These are phyloP conservation scores for Penicillium roqueforti DNA, from an alignment of 495 filamentous ascomycete genomes.

Conservation along the genomic window DNA sequence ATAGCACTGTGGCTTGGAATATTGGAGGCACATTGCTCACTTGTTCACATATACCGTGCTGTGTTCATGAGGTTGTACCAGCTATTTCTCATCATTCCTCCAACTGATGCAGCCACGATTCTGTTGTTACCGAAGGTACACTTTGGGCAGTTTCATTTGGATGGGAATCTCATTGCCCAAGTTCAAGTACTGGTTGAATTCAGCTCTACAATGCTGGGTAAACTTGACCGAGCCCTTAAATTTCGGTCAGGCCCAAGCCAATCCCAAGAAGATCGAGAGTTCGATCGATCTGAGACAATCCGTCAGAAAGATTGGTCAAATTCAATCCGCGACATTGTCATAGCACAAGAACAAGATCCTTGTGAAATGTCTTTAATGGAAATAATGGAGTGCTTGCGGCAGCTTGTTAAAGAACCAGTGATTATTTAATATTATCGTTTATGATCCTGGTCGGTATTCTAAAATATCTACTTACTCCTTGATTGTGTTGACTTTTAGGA, in stretches of 20 bases:
- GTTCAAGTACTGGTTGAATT: conserved; percentile 16
- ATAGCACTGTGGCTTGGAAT: conserved; percentile 13
- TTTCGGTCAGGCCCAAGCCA: neutral
- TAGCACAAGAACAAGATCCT: conserved; percentile 11
- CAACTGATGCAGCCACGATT: conserved; percentile 9
- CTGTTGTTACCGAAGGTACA: conserved; percentile 12
- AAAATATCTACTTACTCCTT: neutral
- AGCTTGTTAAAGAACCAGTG: conserved; percentile 11
- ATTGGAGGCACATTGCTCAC: conserved; percentile 16
- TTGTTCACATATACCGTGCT: conserved; percentile 15
- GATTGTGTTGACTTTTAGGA: neutral
- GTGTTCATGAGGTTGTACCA: conserved; percentile 22
- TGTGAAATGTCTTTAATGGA: conserved; percentile 15
- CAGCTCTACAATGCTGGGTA: conserved; percentile 13
- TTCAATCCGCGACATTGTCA: conserved; percentile 13
- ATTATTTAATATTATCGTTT: neutral
- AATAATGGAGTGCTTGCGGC: conserved; percentile 15
- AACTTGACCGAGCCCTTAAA: conserved; percentile 14
- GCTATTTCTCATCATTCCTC: conserved; percentile 16
- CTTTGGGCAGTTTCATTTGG: conserved; percentile 15
- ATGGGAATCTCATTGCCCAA: conserved; percentile 12
- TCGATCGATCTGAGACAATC: neutral
- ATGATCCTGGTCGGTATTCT: neutral
- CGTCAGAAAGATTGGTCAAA: neutral
- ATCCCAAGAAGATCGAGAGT: neutral